Conservation (phyloP, 2,329 filamentous ascomycete species). For the Paecilomyces formosus region DNA sequence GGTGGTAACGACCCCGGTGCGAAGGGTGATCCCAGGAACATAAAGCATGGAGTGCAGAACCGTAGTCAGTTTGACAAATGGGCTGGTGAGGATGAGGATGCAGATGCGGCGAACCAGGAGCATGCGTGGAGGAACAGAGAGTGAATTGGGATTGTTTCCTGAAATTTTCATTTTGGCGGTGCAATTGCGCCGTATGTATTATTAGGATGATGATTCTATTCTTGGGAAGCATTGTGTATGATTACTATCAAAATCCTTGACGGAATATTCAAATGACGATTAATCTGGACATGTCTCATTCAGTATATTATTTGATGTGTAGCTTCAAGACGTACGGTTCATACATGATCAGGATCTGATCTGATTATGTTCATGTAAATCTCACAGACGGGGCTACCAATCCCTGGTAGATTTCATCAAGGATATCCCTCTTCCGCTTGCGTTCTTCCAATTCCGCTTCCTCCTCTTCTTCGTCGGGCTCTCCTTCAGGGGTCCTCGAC, state of each 20-base stretch:
- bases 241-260: neutral
- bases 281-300: neutral
- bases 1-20: constrained; percentile 24
- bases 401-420: constrained; percentile 73
- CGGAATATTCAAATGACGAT: neutral
- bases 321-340: no score
- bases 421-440: constrained; percentile 65
- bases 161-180: neutral
- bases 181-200: neutral
- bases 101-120: constrained; percentile 20
- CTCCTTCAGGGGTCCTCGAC: constrained; percentile 49
- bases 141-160: constrained; percentile 1
- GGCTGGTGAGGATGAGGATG: constrained; percentile 26
- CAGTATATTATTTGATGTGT: no score
- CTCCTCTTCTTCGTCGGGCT: constrained; percentile 31
- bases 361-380: constrained; percentile 36
- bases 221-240: no score
- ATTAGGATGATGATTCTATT: neutral
- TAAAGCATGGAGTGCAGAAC: constrained; percentile 32
- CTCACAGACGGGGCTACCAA: constrained; percentile 66
- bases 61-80: constrained; percentile 31
- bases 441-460: constrained; percentile 44
- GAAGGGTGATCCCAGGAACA: constrained; percentile 29
- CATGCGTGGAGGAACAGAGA: constrained; percentile 18
- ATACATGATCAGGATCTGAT: neutral